Percentiles rank a stretch among this genome's conserved stretches.
Conservation (phyloP, 306 rosid genomes). For the Ormosia emarginata region DNA sequence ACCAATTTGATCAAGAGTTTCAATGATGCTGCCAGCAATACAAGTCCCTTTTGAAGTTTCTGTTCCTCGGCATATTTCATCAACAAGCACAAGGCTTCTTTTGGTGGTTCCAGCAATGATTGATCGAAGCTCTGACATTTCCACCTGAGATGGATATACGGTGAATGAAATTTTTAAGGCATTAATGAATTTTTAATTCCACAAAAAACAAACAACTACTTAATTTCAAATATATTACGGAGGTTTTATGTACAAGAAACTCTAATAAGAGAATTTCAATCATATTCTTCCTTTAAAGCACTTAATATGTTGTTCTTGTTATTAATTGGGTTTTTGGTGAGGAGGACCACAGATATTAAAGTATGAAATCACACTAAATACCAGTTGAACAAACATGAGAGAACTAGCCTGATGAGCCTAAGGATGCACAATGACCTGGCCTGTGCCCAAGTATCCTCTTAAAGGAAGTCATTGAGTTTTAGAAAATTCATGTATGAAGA, state of each 20-base stretch:
- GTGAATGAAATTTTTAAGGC: slow-evolving; percentile 9
- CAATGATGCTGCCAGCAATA: slow-evolving; percentile 90
- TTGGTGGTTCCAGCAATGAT: slow-evolving; percentile 62
- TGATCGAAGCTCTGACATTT: slow-evolving; percentile 92
- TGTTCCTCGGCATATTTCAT: slow-evolving; percentile 98
- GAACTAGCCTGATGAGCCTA: no score
- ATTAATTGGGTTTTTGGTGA: not conserved
- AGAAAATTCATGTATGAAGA: not conserved
- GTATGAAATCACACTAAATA: not conserved
- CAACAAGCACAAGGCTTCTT: slow-evolving; percentile 89
- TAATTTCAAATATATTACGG: not conserved
- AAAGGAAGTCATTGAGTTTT: not conserved
- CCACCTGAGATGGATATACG: slow-evolving; percentile 58
- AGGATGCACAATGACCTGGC: not conserved
- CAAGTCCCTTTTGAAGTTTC: slow-evolving; percentile 97
- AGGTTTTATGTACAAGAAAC: not conserved
- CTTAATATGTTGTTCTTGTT: not conserved
- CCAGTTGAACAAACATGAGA: not conserved
- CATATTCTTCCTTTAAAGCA: not conserved
- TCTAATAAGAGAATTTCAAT: not conserved
- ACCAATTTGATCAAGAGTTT: slow-evolving; percentile 72
- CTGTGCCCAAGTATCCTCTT: not conserved
- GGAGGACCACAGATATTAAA: not conserved
- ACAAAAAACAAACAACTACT: slow-evolving; percentile 7
- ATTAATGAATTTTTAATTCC: not conserved